Base-by-base conservation (phyloP, 1,139 yeast genomes). In the Debaryomyces sp. region DNA sequence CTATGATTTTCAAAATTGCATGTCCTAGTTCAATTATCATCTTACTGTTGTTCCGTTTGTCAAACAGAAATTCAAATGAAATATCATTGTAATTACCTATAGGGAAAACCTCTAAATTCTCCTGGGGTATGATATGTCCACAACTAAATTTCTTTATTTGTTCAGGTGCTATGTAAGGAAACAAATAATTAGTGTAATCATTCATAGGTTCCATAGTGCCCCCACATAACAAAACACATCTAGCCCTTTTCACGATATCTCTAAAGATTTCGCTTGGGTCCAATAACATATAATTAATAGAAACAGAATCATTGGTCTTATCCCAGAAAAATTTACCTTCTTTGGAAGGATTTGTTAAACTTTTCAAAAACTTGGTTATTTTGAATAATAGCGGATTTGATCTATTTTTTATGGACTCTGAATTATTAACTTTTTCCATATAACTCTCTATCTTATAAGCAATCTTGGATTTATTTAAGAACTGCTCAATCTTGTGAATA, bases 141-240 rank as follows among this genome's bases (percentile, higher is more conserved):
- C 97, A 92, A 4, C 85, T 76, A 59, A 89, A 89, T 30, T 71
- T 75, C 22, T 74, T 70, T 7, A 89, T 75, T 43, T 76, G 59
- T 0, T 66, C 59, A 0, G 62, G 50, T 0, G 71, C 55, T 2
- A 76, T 59, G 42, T 80, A 78, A 0, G 97, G 96, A 46, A 91
- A 83, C 35, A 92, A 68, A 53, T 78, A 81, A 26, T 81, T 75
- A 8, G 77, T 67, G 59, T 86, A 88, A 55, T 92, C 97, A 13
- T 75, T 64, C 50, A 85, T 75, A 0, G 99, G 99, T 61, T 90
- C 96, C 97, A 92, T 91, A 0, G 99, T 92, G 15, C 99, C 99
- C 33, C 99, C 99, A 9, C 97, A 96, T 5, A 92, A 65, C 3
- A 92, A 73, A 0, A 92, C 86, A 62, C 95, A 87, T 54, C 77